Evolutionary conservation across 345 rosid species (phyloP).

Genomic region (Turritis glabra): DNA sequence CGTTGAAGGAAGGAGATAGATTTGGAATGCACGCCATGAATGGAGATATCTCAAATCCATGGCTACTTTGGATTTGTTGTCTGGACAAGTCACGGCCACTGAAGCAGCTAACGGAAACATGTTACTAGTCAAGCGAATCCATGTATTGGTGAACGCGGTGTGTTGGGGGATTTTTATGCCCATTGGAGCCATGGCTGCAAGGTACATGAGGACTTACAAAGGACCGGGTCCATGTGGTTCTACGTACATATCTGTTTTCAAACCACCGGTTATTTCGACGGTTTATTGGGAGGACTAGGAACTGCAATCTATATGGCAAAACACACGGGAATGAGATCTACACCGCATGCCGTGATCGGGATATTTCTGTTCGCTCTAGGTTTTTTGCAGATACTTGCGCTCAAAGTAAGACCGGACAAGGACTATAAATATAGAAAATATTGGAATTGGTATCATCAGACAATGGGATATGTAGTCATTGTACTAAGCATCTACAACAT

Average conservation of each 20-base stretch:
- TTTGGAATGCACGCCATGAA: slow-evolving; percentile 47
- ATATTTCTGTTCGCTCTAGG: not conserved
- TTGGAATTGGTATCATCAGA: slow-evolving; percentile 76
- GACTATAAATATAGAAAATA: slow-evolving; percentile 64
- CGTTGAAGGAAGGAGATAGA: slow-evolving; percentile 40
- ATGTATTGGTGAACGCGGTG: slow-evolving; percentile 64
- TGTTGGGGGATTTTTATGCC: slow-evolving; percentile 87
- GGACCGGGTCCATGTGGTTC: slow-evolving; percentile 56
- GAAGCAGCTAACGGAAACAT: slow-evolving; percentile 36
- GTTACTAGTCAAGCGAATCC: slow-evolving; percentile 43
- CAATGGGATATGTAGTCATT: slow-evolving; percentile 57
- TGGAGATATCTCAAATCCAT: slow-evolving; percentile 57
- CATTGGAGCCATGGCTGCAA: slow-evolving; percentile 57
- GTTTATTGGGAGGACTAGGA: slow-evolving; percentile 42
- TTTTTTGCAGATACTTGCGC: slow-evolving; percentile 2
- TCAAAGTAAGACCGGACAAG: slow-evolving; percentile 60
- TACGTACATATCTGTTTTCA: slow-evolving; percentile 61
- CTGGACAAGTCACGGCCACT: slow-evolving; percentile 37
- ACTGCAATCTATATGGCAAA: slow-evolving; percentile 25
- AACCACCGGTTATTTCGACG: slow-evolving; percentile 54
- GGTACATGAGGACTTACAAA: slow-evolving; percentile 68
- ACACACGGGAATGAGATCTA: not conserved
- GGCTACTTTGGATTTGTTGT: slow-evolving; percentile 60
- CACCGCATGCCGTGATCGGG: not conserved
- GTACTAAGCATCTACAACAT: slow-evolving; percentile 56